Base-by-base conservation (phyloP, 441 rosid species). In the Jatropha multifida region DNA sequence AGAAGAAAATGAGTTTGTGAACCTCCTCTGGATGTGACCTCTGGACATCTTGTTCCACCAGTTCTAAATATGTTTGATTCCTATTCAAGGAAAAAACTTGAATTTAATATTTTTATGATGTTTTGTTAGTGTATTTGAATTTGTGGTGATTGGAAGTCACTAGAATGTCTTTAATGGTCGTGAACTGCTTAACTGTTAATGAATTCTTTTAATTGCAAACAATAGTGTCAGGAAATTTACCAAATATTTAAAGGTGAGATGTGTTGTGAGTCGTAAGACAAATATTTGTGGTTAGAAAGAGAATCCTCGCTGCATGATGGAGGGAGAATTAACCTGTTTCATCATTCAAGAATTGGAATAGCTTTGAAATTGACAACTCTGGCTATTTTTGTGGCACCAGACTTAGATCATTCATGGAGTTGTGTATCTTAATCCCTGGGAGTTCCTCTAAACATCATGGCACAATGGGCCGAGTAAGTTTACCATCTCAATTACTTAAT, bases 381-480 rank as follows among this genome's bases (percentile, higher is more conserved):
- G 23, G 13, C 18, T 44, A 42, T 74, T 67, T 73, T 67, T 70
- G 49, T 71, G 76, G 73, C 83, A 77, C 68, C 93, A 95, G 98
- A 83, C 96, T 95, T 54, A 86, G 96, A 74, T 87, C 98, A 41
- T 87, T 92, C 76, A 92, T 95, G 97, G 98, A 95, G 80, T 81
- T 95, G 81, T 95, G 99, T 82, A 95, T 95, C 83, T 83, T 95
- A 76, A 77, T 90, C 77, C 89, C 98, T 27, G 99, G 98, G 65
- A 86, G 86, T 77, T 81, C 93, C 79, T 80, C 86, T 74, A 90
- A 86, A 72, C 91, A 83, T 80, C 85, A 76, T 77, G 84, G 69
- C 15, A 42, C 86, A 37, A 77, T 68, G 76, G 77, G 88, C 82
- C 88, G 78, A 82, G 99, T 94, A 83, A 87, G 86, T 66, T 66